Evolutionary conservation across 1,139 yeast genomes (phyloP).

Genomic region (Yamadazyma friedrichii): DNA sequence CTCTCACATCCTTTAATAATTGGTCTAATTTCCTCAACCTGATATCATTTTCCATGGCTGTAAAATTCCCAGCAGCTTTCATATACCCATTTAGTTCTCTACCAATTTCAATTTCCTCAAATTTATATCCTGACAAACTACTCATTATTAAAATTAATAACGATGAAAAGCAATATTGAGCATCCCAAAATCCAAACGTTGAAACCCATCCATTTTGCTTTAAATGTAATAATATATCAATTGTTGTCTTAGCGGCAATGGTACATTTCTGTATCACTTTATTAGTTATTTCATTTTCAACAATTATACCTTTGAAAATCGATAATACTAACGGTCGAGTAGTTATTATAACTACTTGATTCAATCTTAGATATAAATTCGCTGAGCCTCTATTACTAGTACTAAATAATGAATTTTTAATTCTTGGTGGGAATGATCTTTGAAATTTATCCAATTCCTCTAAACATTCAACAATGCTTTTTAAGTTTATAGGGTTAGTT

Average conservation of each 20-base stretch:
- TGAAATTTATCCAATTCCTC: slow-evolving; percentile 12
- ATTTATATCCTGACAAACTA: slow-evolving; percentile 24
- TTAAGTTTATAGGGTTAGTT: slow-evolving; percentile 9
- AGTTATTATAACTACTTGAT: slow-evolving; percentile 44
- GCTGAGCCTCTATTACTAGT: slow-evolving; percentile 29
- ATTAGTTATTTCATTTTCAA: slow-evolving; percentile 29
- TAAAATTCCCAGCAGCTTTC: slow-evolving; percentile 16
- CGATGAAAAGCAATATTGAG: slow-evolving; percentile 55
- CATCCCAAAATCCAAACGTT: slow-evolving; percentile 52
- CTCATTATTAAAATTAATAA: slow-evolving; percentile 77
- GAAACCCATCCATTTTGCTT: slow-evolving; percentile 36
- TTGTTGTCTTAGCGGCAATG: slow-evolving; percentile 24
- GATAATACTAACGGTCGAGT: slow-evolving; percentile 45
- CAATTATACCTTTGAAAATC: slow-evolving; percentile 29
- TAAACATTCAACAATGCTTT: slow-evolving; percentile 12
- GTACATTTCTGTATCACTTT: slow-evolving; percentile 37
- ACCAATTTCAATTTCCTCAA: slow-evolving; percentile 30
- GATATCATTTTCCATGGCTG: slow-evolving; percentile 24
- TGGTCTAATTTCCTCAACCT: slow-evolving; percentile 22
- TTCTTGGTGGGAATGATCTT: slow-evolving; percentile 9
- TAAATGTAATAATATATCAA: slow-evolving; percentile 38
- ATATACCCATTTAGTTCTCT: slow-evolving; percentile 13
- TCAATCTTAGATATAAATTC: slow-evolving; percentile 42
- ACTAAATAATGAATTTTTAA: slow-evolving; percentile 13
- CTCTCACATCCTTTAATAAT: slow-evolving; percentile 4